These are phyloP conservation scores for Paulownia fortunei DNA, from an alignment of 257 asterid species.

Conservation along the genomic window DNA sequence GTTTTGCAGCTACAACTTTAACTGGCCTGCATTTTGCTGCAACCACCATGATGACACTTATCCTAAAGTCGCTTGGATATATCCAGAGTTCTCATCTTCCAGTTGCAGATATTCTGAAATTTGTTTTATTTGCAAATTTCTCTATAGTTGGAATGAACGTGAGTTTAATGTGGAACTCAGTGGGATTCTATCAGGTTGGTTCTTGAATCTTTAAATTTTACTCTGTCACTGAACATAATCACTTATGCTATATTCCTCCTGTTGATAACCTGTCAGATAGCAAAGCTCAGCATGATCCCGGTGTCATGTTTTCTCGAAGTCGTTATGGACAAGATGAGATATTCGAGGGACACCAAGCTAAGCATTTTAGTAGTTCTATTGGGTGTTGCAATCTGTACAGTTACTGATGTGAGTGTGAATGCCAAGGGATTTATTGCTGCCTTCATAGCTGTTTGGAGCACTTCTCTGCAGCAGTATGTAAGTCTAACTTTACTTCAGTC, in stretches of 20 bases:
- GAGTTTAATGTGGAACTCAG: conserved; percentile 81
- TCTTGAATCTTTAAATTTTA: neutral
- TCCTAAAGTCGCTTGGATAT: conserved; percentile 59
- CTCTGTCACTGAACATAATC: neutral
- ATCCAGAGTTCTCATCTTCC: conserved; percentile 66
- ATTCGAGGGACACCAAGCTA: conserved; percentile 69
- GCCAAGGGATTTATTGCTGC: conserved; percentile 70
- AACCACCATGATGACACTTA: conserved; percentile 58
- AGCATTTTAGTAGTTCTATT: conserved; percentile 67
- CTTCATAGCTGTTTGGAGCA: conserved; percentile 71
- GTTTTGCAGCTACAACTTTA: conserved; percentile 68
- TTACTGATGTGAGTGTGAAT: conserved; percentile 71
- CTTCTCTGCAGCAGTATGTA: conserved; percentile 74
- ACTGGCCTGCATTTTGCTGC: conserved; percentile 75
- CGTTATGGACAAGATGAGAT: conserved; percentile 60
- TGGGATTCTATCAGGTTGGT: conserved; percentile 80
- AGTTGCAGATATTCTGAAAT: conserved; percentile 54
- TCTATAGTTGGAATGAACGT: no score
- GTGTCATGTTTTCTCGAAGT: conserved; percentile 72
- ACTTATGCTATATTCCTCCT: neutral
- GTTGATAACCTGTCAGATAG: conserved; percentile 55
- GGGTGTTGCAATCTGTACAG: conserved; percentile 80
- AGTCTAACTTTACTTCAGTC: conserved; percentile 35
- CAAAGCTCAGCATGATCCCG: conserved; percentile 76
- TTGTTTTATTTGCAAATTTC: conserved; percentile 64